phyloP scores from a whole-genome alignment of 2,329 filamentous ascomycete genomes.

The Tympanopsis confertula region DNA sequence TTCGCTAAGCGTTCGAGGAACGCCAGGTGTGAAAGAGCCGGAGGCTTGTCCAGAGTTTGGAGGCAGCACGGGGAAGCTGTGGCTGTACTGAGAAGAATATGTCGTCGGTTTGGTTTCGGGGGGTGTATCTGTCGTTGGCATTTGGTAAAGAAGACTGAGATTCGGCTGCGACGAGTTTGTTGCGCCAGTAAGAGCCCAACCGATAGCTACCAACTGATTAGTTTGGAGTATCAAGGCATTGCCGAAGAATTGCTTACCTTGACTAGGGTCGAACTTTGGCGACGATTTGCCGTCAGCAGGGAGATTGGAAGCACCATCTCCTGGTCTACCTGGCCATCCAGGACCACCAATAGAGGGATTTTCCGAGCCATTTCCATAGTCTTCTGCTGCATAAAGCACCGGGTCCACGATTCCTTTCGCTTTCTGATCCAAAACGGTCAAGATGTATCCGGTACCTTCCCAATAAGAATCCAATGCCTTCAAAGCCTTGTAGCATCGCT shows the following conservation, averaged over 20 bases:
- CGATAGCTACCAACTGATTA: constrained; percentile 30
- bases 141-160: constrained; percentile 28
- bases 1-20: no score
- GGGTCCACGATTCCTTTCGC: constrained; percentile 48
- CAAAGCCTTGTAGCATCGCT: constrained; percentile 50
- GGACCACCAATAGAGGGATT: background rate
- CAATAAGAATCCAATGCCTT: constrained; percentile 47
- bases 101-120: constrained; percentile 13
- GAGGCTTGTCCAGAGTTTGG: no score
- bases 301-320: background rate
- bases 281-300: background rate
- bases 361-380: background rate
- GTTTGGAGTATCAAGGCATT: background rate
- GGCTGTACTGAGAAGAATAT: constrained; percentile 16
- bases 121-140: constrained; percentile 31
- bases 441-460: constrained; percentile 51
- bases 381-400: background rate
- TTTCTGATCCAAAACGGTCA: constrained; percentile 52
- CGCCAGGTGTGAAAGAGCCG: no score
- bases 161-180: constrained; percentile 50
- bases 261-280: background rate
- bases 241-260: background rate
- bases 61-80: no score
- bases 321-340: background rate
- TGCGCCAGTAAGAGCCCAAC: constrained; percentile 49